phyloP scores from a whole-genome alignment of 192 early-diverging fungal genomes.

The Gryganskiella cystojenkinii region DNA sequence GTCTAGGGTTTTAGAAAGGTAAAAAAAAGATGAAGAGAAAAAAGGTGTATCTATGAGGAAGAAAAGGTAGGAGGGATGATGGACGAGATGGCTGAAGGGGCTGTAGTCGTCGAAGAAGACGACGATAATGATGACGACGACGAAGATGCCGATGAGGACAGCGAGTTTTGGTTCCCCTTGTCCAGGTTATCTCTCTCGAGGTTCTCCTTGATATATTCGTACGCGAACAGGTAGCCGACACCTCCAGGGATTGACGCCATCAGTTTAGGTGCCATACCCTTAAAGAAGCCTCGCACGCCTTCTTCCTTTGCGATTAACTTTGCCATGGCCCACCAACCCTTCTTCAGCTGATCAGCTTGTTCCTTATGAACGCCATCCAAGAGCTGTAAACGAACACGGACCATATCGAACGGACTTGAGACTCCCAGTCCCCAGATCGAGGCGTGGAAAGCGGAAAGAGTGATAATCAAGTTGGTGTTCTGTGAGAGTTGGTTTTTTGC shows the following conservation, averaged over 20 bases:
- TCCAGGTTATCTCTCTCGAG: constrained; percentile 20
- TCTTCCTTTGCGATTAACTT: constrained; percentile 70
- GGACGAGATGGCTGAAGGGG: constrained; percentile 21
- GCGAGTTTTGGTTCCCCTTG: too few species aligned
- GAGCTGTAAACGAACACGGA: constrained; percentile 41
- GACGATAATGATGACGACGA: not conserved
- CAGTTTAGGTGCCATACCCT: constrained; percentile 78
- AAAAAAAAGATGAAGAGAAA: not conserved
- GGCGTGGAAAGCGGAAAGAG: constrained; percentile 34
- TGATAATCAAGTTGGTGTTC: constrained; percentile 35
- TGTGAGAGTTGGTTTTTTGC: constrained; percentile 34
- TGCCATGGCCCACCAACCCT: constrained; percentile 52
- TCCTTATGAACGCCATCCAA: constrained; percentile 34
- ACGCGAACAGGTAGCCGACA: constrained; percentile 46
- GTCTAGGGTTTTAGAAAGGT: not conserved
- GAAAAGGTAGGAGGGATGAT: constrained; percentile 38
- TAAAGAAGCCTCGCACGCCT: constrained; percentile 81
- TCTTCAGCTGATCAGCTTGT: constrained; percentile 41
- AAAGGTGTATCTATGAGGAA: constrained; percentile 10
- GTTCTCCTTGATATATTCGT: constrained; percentile 47
- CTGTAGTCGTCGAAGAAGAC: not conserved
- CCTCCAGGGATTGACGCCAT: constrained; percentile 46
- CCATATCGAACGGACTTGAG: constrained; percentile 49
- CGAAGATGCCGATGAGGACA: not conserved
- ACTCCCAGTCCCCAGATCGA: constrained; percentile 17